Evolutionary conservation across 352 stramenopile genomes (phyloP).

Genomic region (Phytopythium chamaehyphon): DNA sequence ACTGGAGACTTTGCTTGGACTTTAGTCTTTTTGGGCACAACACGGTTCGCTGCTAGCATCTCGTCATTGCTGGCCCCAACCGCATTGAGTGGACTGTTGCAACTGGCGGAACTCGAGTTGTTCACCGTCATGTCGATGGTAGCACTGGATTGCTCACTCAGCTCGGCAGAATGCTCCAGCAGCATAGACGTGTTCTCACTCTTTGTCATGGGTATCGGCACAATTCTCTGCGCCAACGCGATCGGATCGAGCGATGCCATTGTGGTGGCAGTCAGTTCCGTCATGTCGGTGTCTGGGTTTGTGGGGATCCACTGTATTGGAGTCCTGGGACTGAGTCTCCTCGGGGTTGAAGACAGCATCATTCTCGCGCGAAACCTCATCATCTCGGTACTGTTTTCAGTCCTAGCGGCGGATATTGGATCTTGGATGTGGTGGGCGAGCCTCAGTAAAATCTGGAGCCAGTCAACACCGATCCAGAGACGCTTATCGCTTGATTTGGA

Average conservation of each 20-base stretch:
- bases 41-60: background rate
- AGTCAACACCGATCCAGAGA: slow-evolving; percentile 6
- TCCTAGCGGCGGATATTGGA: background rate
- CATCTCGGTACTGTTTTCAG: background rate
- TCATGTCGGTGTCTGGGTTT: background rate
- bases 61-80: background rate
- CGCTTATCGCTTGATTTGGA: background rate
- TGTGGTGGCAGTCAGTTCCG: background rate
- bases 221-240: background rate
- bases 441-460: background rate
- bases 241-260: background rate
- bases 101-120: slow-evolving; percentile 5
- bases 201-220: background rate
- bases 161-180: background rate
- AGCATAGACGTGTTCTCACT: background rate
- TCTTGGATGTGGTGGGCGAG: background rate
- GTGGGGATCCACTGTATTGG: background rate
- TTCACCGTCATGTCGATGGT: background rate
- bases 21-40: background rate
- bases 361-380: background rate
- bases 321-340: slow-evolving; percentile 1
- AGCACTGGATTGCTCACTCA: background rate
- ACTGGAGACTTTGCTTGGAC: background rate
- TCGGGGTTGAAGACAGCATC: background rate
- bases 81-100: background rate